Percentiles rank a stretch among this genome's conserved stretches.
phyloP scores from a whole-genome alignment of 2,329 filamentous ascomycete genomes.

The Ophiostoma triangulosporum region DNA sequence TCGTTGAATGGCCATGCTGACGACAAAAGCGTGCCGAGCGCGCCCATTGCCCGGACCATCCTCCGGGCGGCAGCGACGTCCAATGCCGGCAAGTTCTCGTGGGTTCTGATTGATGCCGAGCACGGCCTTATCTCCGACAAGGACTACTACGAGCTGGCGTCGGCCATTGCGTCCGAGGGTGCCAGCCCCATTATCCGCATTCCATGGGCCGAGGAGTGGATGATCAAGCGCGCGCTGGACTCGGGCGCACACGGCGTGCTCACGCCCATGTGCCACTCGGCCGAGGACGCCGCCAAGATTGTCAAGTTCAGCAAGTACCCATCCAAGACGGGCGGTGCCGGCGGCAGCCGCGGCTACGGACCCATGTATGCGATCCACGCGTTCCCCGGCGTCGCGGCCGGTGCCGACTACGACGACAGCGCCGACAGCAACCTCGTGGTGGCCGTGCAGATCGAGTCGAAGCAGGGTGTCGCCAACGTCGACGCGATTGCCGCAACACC shows the following conservation, averaged over 20 bases:
- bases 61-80: constrained; percentile 11
- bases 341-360: constrained; percentile 17
- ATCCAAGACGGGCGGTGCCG: neutral
- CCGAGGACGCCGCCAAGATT: constrained; percentile 15
- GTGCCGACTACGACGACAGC: constrained; percentile 21
- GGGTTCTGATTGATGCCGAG: constrained; percentile 26
- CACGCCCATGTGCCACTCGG: constrained; percentile 27
- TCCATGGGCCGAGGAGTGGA: constrained; percentile 44
- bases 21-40: constrained; percentile 8
- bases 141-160: constrained; percentile 22
- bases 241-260: constrained; percentile 45
- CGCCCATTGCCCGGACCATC: constrained; percentile 13
- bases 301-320: constrained; percentile 16
- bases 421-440: constrained; percentile 21
- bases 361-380: constrained; percentile 20
- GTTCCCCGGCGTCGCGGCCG: constrained; percentile 16
- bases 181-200: constrained; percentile 31
- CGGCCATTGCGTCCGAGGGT: constrained; percentile 26
- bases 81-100: constrained; percentile 13
- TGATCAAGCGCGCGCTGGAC: constrained; percentile 48
- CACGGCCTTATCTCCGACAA: constrained; percentile 25
- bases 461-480: constrained; percentile 26
- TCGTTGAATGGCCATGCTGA: neutral
- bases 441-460: constrained; percentile 28
- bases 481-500: constrained; percentile 28